These are phyloP conservation scores for Marasmius tenuissimus DNA, from an alignment of 1,284 basidiomycete genomes.

Conservation along the genomic window DNA sequence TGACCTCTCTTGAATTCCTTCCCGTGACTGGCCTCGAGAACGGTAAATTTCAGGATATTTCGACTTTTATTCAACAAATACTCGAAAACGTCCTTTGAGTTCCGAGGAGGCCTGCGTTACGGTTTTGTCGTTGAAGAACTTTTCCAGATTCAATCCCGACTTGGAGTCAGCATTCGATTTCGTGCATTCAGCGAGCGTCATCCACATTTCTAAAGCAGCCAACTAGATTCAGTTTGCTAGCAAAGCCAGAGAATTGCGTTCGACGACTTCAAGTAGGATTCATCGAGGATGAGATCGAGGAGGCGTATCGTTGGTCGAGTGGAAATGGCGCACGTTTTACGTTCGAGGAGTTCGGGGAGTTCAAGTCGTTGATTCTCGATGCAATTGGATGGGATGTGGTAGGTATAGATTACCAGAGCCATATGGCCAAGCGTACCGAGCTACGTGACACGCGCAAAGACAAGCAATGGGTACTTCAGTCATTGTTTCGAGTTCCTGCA, in stretches of 20 bases:
- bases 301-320: neutral
- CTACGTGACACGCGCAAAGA: neutral
- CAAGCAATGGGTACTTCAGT: neutral
- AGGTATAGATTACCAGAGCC: neutral
- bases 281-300: neutral
- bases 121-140: no score
- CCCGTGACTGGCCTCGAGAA: no score
- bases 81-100: no score
- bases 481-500: neutral
- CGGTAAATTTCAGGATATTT: no score
- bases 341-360: neutral
- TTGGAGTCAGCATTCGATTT: no score
- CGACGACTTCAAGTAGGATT: neutral
- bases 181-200: neutral
- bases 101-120: no score
- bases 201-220: neutral
- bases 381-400: neutral
- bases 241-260: neutral
- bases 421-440: neutral
- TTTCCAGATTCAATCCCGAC: no score
- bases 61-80: no score
- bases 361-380: neutral
- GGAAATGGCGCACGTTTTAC: neutral
- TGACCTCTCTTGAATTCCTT: no score
- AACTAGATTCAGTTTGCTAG: neutral